Evolutionary conservation across 176 grass and related monocot genomes (phyloP).

Genomic region (bread wheat (Triticum aestivum)): IWGSC_CS_RefSeq_v2.1 NC_057798.1:508305435-508305934

Average conservation of each 20-base stretch:
- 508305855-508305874: slow-evolving; percentile 40
- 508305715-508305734: slow-evolving; percentile 96
- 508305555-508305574: slow-evolving; percentile 78
- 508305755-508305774: slow-evolving; percentile 55
- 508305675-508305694: slow-evolving; percentile 98
- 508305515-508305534: slow-evolving; percentile 87
- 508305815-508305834: slow-evolving; percentile 66
- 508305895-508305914: slow-evolving; percentile 38
- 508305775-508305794: slow-evolving; percentile 51
- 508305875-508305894: slow-evolving; percentile 27
- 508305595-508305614: slow-evolving; percentile 74
- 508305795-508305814: slow-evolving; percentile 45
- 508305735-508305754: slow-evolving; percentile 77
- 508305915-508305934: slow-evolving; percentile 45
- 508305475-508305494: slow-evolving; percentile 24
- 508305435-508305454: slow-evolving; percentile 34
- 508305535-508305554: slow-evolving; percentile 80
- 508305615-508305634: slow-evolving; percentile 36
- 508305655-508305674: slow-evolving; percentile 88
- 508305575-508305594: slow-evolving; percentile 80
- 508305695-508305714: slow-evolving; percentile 82
- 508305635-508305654: slow-evolving; percentile 55
- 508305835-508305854: slow-evolving; percentile 45
- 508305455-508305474: slow-evolving; percentile 33
- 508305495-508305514: slow-evolving; percentile 65